Conservation (phyloP, 495 filamentous ascomycete species). For the Haplographium delicatum region DNA sequence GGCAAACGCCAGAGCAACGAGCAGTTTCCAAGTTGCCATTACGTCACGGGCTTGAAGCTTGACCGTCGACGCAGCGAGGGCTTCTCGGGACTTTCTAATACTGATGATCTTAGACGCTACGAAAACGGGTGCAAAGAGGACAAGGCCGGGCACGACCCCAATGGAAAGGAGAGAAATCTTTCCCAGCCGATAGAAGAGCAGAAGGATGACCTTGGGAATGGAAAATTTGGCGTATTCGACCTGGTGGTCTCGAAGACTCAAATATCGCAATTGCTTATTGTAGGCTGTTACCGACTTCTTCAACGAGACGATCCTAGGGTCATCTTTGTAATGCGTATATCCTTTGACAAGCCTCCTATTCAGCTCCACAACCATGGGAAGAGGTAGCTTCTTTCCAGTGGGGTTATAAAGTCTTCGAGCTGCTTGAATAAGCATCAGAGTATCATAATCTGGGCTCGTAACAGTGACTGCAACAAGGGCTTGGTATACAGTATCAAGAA, state of each 20-base stretch:
- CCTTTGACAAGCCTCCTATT: slow-evolving; percentile 90
- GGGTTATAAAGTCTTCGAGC: slow-evolving; percentile 91
- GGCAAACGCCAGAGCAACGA: slow-evolving; percentile 84
- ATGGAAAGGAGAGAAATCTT: slow-evolving; percentile 74
- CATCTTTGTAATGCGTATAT: slow-evolving; percentile 88
- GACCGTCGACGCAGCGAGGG: slow-evolving; percentile 85
- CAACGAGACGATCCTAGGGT: slow-evolving; percentile 75
- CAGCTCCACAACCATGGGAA: slow-evolving; percentile 92
- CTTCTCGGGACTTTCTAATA: slow-evolving; percentile 83
- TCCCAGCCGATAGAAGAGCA: slow-evolving; percentile 70
- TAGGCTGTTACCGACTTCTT: slow-evolving; percentile 77
- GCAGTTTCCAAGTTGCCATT: slow-evolving; percentile 97
- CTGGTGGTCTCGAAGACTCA: slow-evolving; percentile 92
- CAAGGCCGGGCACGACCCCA: slow-evolving; percentile 77
- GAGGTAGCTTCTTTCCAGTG: slow-evolving; percentile 85
- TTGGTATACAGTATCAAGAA: slow-evolving; percentile 83
- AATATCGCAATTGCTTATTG: slow-evolving; percentile 78
- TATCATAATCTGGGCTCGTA: slow-evolving; percentile 92
- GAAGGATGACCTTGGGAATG: slow-evolving; percentile 64
- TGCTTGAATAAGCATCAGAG: slow-evolving; percentile 96
- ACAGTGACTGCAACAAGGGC: slow-evolving; percentile 85
- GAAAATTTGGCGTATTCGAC: slow-evolving; percentile 87
- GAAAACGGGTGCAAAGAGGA: slow-evolving; percentile 91
- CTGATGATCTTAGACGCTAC: slow-evolving; percentile 83
- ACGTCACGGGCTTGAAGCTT: slow-evolving; percentile 93